phyloP scores from a whole-genome alignment of 371 early-diverging fungal genomes.

The Zancudomyces culisetae region DNA sequence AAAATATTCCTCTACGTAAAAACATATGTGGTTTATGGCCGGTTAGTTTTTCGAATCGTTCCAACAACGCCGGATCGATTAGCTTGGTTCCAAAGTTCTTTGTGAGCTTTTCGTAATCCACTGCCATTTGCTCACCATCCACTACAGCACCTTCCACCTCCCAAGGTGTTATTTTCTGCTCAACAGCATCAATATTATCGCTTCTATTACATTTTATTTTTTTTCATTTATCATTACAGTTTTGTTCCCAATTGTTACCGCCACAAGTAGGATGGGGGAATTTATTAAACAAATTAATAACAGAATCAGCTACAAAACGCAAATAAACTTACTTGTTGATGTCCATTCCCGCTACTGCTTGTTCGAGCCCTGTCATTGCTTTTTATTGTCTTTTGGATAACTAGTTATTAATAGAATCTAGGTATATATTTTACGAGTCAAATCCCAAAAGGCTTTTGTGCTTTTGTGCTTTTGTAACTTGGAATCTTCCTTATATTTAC shows the following conservation, averaged over 20 bases:
- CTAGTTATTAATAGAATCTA: too few relatives aligned
- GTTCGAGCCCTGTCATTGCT: not conserved
- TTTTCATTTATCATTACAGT: not conserved
- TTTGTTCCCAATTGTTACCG: not conserved
- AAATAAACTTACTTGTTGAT: too few relatives aligned
- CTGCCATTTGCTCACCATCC: constrained; percentile 61
- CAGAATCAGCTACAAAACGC: too few relatives aligned
- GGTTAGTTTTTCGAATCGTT: constrained; percentile 69
- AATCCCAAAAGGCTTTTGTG: too few relatives aligned
- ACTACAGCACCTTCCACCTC: constrained; percentile 86
- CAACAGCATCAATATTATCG: constrained; percentile 2
- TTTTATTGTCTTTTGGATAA: not conserved
- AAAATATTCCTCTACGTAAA: constrained; percentile 87
- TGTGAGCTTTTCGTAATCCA: constrained; percentile 92
- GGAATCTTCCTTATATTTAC: too few relatives aligned
- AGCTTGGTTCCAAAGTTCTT: constrained; percentile 83
- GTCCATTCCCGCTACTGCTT: too few relatives aligned
- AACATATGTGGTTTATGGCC: constrained; percentile 71
- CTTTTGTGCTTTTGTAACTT: too few relatives aligned
- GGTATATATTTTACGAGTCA: too few relatives aligned
- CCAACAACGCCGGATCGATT: constrained; percentile 57
- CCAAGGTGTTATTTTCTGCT: constrained; percentile 88
- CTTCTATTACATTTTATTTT: not conserved
- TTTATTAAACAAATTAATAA: too few relatives aligned
- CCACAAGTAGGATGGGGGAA: too few relatives aligned